Base-by-base conservation (phyloP, 805 yeast species). In the Pichia pseudocactophila region DNA sequence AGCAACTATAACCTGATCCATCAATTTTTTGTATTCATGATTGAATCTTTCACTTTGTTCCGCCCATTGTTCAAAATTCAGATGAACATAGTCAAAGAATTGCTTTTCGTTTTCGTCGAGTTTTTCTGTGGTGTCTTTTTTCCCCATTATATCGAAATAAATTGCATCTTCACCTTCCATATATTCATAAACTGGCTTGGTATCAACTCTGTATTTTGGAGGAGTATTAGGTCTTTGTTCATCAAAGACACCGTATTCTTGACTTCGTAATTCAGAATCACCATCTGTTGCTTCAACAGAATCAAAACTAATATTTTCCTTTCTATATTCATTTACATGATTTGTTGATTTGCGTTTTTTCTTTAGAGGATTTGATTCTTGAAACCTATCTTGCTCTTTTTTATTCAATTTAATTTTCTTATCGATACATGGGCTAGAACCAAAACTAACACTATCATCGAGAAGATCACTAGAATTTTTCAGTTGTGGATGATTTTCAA, bases 1-100 rank as follows among this genome's bases (percentile, higher is more conserved):
- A 12, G 66, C 58, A 6, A 53, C 35, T 3, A 70, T 58, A 16
- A 70, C 52, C 36, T 57, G 56, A 25, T 62, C 51, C 30, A 66
- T 51, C 17, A 71, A 54, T 2, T 46, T 42, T 4, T 60, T 54
- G 42, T 71, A 68, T 39, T 61, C 60, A 9, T 51, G 47, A 18
- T 54, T 49, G 22, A 71, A 50, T 3, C 45, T 28, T 7, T 63
- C 55, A 0, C 75, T 73, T 17, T 56, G 49, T 3, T 43, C 37
- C 18, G 63, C 46, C 78, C 78, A 74, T 12, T 49, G 49, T 10
- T 45, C 47, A 19, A 57, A 47, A 30, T 47, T 49, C 19, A 45
- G 19, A 30, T 45, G 46, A 12, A 42, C 47, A 41, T 44, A 44
- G 3, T 46, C 37, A n/a, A 54, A 25, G 26, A 54, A 50, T 11